Evolutionary conservation across 306 rosid genomes (phyloP), one percentile per base, ranked within the genome.

Genomic region (Trifolium dubium): DNA sequence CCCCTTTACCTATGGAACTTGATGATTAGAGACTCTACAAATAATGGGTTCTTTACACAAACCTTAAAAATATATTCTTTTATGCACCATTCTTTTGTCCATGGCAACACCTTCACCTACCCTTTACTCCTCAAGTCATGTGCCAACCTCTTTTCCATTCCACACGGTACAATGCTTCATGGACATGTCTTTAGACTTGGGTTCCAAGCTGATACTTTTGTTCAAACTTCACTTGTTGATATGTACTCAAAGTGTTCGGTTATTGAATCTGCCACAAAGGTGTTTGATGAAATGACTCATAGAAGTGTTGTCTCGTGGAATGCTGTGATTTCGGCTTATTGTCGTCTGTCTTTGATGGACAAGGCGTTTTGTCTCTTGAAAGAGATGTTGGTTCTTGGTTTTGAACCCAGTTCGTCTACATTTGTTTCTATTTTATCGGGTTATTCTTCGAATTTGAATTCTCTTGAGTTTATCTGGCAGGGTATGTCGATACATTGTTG

Each of bases 271-370:
- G 64, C 90, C 10, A 78, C 81, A 35, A 53, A 3, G 12, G 69
- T 88, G 77, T 91, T 88, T 10, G 81, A 73, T 63, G 87, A 82
- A 75, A 91, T 85, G 92, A 72, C 55, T 8, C 80, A 65, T 0
- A 85, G 87, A 79, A 90, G 80, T 69, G 75, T 78, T 3, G 83
- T 90, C 29, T 82, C 90, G 4, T 91, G 89, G 90, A 91, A 91
- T 2, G 55, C 93, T 71, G 64, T 88, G 76, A 76, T 91, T 81
- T 88, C 86, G 67, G 90, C 86, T 69, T 87, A 88, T 30, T 76
- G 79, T 53, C 88, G 76, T 7, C 84, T 6, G 72, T 79, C 34
- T 71, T 58, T 71, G 70, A 77, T 85, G 75, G 81, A 82, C 12
- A 69, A 65, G 77, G 80, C 75, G 60, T 6, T 77, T 23, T 49